Percentiles rank a stretch among this genome's conserved stretches.
Evolutionary conservation across 495 filamentous ascomycete genomes (phyloP).

Genomic region (Thozetella sp.): DNA sequence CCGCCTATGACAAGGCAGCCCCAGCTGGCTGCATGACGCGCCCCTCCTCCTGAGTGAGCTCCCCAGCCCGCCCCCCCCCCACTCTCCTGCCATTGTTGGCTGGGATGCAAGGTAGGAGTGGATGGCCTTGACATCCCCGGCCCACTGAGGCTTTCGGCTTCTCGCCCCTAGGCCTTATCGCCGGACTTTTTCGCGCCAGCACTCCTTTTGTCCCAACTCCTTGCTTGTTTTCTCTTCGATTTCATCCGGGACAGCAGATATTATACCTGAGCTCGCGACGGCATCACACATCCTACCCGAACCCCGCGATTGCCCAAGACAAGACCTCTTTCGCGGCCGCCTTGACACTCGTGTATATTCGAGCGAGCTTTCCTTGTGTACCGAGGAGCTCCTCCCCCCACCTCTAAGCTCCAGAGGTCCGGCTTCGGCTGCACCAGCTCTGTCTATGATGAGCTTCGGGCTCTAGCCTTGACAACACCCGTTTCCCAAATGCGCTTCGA

Average conservation of each 20-base stretch:
- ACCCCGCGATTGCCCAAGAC: no score
- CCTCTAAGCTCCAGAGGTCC: not conserved
- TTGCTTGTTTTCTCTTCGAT: not conserved
- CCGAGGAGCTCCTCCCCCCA: no score
- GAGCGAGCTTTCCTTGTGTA: no score
- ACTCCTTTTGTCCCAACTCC: not conserved
- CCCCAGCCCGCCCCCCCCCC: not conserved
- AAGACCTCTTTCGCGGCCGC: no score
- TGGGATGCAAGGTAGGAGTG: no score
- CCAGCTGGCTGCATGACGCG: not conserved
- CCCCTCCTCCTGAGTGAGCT: not conserved
- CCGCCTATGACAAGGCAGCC: not conserved
- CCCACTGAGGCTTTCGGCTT: conserved; percentile 1
- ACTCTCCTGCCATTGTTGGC: not conserved
- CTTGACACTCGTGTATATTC: no score
- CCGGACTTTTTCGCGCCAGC: not conserved
- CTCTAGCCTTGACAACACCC: conserved; percentile 14
- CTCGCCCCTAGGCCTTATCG: not conserved
- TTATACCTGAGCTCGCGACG: no score
- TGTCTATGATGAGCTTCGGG: conserved; percentile 23
- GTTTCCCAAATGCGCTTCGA: conserved; percentile 26
- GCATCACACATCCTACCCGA: no score
- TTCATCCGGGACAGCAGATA: no score
- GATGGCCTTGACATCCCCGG: no score
- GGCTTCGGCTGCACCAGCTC: not conserved